A percentile compares a stretch with the other conserved stretches of the same genome.
Evolutionary conservation across 306 rosid species (phyloP).

Genomic region (Albizia julibrissin): DNA sequence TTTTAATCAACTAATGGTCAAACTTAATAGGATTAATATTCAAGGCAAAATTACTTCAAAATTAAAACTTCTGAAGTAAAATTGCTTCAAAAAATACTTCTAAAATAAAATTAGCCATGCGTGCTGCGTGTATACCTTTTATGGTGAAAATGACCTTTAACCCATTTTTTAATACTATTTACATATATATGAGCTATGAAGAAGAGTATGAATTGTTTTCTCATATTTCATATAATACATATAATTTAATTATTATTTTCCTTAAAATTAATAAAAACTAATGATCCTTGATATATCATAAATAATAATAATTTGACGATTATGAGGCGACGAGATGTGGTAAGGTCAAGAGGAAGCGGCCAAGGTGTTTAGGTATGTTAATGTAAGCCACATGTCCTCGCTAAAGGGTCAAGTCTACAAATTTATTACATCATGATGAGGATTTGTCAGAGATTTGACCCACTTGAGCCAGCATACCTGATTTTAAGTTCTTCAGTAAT

Average conservation of each 20-base stretch:
- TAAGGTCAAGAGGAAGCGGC: conserved; percentile 32
- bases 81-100: too few relatives aligned
- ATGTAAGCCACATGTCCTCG: not conserved
- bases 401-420: not conserved
- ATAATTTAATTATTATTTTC: not conserved
- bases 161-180: too few relatives aligned
- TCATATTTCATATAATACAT: not conserved
- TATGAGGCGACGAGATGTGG: not conserved
- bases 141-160: too few relatives aligned
- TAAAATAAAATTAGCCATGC: too few relatives aligned
- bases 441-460: not conserved
- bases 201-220: not conserved
- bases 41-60: too few relatives aligned
- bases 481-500: not conserved
- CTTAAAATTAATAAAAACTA: not conserved
- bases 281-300: not conserved
- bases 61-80: too few relatives aligned
- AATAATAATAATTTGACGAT: not conserved
- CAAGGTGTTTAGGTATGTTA: conserved; percentile 37
- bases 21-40: too few relatives aligned
- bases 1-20: too few relatives aligned
- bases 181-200: too few relatives aligned
- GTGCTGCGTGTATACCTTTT: too few relatives aligned
- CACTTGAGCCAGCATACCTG: not conserved
- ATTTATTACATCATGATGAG: not conserved